Evolutionary conservation across 208 protist genomes (phyloP).

Genomic region (Crithidia fasciculata): DNA sequence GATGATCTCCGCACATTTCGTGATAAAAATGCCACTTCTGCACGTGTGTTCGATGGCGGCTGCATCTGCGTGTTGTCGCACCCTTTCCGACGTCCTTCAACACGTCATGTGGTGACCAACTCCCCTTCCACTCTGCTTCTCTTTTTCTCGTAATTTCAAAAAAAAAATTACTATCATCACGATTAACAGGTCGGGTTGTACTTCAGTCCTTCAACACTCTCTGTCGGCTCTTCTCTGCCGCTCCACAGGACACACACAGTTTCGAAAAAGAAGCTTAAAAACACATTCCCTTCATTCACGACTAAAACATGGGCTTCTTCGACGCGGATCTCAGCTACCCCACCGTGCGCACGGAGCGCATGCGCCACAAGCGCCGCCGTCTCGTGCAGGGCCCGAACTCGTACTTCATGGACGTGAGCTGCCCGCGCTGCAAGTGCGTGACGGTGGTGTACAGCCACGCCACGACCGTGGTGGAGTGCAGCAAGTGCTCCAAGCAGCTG

Average conservation of each 20-base stretch:
- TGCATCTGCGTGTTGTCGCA: no score
- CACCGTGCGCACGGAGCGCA: slow-evolving; percentile 91
- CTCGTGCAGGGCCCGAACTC: slow-evolving; percentile 99
- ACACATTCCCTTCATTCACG: neutral
- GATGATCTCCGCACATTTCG: no score
- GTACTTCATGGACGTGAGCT: slow-evolving; percentile 99
- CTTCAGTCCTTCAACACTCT: neutral
- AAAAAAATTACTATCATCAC: no score
- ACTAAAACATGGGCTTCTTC: slow-evolving; percentile 87
- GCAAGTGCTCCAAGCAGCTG: slow-evolving; percentile 95
- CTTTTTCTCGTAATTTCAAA: no score
- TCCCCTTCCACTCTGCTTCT: no score
- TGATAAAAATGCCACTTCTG: no score
- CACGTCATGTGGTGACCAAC: no score
- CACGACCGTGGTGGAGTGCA: slow-evolving; percentile 97
- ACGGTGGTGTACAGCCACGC: slow-evolving; percentile 99
- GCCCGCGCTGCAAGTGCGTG: slow-evolving; percentile 94
- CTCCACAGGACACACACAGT: neutral
- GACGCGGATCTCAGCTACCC: slow-evolving; percentile 98
- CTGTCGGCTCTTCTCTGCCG: neutral
- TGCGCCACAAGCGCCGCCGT: slow-evolving; percentile 99
- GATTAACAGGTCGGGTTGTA: neutral
- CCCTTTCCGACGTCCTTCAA: no score
- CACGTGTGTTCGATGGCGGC: no score
- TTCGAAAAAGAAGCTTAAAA: neutral